Conservation (phyloP, 345 rosid genomes). For the Aquilaria malaccensis region DNA sequence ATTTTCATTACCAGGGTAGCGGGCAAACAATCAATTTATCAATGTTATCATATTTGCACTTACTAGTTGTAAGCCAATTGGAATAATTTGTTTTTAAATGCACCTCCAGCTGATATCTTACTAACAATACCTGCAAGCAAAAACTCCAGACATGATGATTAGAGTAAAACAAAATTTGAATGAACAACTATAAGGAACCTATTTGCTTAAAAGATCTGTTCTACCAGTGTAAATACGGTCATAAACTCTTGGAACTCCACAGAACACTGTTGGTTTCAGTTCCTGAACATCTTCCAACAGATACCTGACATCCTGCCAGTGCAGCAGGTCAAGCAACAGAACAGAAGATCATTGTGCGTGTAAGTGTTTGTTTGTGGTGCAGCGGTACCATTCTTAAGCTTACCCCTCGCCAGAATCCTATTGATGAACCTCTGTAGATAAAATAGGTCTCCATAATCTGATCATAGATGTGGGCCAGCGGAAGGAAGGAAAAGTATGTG, state of each 20-base stretch:
- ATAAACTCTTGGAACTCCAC: conserved; percentile 87
- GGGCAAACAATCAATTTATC: neutral
- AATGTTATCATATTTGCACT: conserved; percentile 19
- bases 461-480: conserved; percentile 88
- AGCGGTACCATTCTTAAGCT: conserved; percentile 7
- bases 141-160: conserved; percentile 7
- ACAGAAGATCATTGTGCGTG: neutral
- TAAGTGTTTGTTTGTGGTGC: neutral
- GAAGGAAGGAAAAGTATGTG: conserved; percentile 87
- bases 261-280: conserved; percentile 74
- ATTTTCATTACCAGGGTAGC: conserved; percentile 12
- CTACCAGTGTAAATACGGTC: conserved; percentile 74
- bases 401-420: conserved; percentile 96
- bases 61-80: conserved; percentile 81
- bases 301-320: conserved; percentile 55
- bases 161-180: neutral
- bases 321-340: conserved; percentile 3
- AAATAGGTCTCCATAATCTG: conserved; percentile 77
- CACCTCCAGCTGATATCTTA: conserved; percentile 65
- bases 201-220: neutral
- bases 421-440: conserved; percentile 63
- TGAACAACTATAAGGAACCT: neutral
- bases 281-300: conserved; percentile 84
- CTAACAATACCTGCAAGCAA: conserved; percentile 51
- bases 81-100: conserved; percentile 53